Base-by-base conservation (phyloP, 1,284 basidiomycete species). In the Wallemia mellicola region DNA sequence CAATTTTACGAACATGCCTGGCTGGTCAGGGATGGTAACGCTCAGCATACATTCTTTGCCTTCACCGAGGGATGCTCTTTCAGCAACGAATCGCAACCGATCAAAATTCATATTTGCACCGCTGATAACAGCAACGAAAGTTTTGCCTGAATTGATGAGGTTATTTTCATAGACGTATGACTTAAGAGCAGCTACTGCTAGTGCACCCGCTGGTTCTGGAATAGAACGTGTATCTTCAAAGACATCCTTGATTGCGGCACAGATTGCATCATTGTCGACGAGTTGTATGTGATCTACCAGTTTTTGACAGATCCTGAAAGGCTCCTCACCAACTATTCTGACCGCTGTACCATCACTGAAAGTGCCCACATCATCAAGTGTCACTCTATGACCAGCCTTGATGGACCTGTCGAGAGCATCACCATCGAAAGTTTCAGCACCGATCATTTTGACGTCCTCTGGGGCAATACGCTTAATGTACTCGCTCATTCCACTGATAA, bases 61-160 rank as follows among this genome's bases (percentile, higher is more conserved):
- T 71, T 98, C 94, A 64, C 94, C 94, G 28, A 98, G 75, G 69
- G 95, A 89, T 19, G 94, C 94, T 61, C 94, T 86, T 68, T 99
- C 94, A 17, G 94, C 84, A 25, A 99, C 92, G 67, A 98, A 99
- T 5, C 94, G 79, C 57, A 99, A 71, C 26, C 94, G 78, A 64
- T 87, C 85, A 71, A 99, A 98, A 73, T 99, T 96, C 87, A 98
- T 95, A 71, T 99, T 98, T 17, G 94, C 94, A 27, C 94, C 94
- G 63, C 84, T 89, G 63, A 98, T 75, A 59, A 96, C 80, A 1
- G 80, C 89, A 30, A 96, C 87, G 64, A 91, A 95, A 62, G 79
- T 80, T 71, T 87, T 89, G 60, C 83, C 77, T 1, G 83, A 79
- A 57, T 83, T 84, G 59, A 86, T 67, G 27, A 96, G 77, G 61